A percentile compares a stretch with the other conserved stretches of the same genome.
Evolutionary conservation across 2,329 filamentous ascomycete species (phyloP).

Genomic region (Penicillium sp.): DNA sequence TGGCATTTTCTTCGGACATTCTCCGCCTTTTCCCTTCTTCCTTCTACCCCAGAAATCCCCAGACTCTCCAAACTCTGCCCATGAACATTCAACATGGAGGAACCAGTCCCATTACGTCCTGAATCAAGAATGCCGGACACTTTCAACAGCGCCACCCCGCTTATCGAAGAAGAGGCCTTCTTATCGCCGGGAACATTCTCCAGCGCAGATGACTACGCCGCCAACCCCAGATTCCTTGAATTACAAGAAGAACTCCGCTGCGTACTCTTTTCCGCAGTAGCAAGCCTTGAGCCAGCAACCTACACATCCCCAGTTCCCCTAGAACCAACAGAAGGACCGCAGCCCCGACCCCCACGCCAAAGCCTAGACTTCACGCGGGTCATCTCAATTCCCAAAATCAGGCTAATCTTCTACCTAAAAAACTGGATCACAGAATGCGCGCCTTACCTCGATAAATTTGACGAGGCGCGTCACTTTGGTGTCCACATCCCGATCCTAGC

Average conservation of each 20-base stretch:
- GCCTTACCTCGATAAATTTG: conserved; percentile 54
- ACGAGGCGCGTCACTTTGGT: conserved; percentile 51
- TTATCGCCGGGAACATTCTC: conserved; percentile 27
- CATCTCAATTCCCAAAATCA: conserved; percentile 32
- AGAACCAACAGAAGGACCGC: conserved; percentile 15
- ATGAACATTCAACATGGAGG: conserved; percentile 11
- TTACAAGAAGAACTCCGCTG: conserved; percentile 44
- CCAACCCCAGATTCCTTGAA: conserved; percentile 43
- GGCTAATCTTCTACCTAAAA: conserved; percentile 41
- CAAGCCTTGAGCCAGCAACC: conserved; percentile 39
- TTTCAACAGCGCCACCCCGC: conserved; percentile 7
- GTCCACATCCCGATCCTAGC: conserved; percentile 51
- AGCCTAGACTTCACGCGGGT: conserved; percentile 22
- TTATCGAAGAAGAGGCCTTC: conserved; percentile 24
- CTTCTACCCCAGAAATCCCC: conserved; percentile 10
- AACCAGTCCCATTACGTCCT: conserved; percentile 11
- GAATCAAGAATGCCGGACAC: conserved; percentile 11
- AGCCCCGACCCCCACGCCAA: conserved; percentile 7
- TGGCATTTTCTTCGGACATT: not conserved
- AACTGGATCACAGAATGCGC: conserved; percentile 37
- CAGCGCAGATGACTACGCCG: conserved; percentile 25
- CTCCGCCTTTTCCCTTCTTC: conserved; percentile 7
- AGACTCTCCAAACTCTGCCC: not conserved
- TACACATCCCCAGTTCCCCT: conserved; percentile 31
- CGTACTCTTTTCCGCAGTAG: conserved; percentile 43